Base-by-base conservation (phyloP, 148 eudicot species). In the Hydrangea macrophylla region DNA sequence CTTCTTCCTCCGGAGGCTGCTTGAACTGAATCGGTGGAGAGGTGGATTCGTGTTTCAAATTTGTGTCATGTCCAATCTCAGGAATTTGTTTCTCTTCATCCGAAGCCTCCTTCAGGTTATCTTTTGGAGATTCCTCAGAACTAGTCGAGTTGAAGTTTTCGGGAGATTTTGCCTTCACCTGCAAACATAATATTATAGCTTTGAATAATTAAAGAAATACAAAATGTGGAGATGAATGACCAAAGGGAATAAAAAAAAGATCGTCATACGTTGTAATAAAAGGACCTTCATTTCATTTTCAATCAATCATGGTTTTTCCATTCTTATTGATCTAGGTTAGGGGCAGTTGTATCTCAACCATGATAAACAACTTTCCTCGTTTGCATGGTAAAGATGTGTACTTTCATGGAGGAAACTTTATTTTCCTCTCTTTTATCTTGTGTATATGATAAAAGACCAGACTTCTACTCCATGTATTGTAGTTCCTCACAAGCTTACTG, bases 91-190 rank as follows among this genome's bases (percentile, higher is more conserved):
- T 82, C 50, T 74, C 80, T 70, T 75, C 86, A 66, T 69, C 70
- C 20, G 84, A 70, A 66, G 58, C 72, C 57, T 77, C 77, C 24
- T 68, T 62, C 1, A 35, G 44, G 48, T 65, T 30, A 70, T 82
- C 92, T 77, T 75, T 80, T 17, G 76, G 72, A 70, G 89, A 64
- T 48, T 42, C 81, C 70, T 91, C 93, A 25, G 85, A 48, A 66
- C 57, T 82, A 69, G 80, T 59, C 55, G 74, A 58, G 74, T 70
- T 57, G 31, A 75, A 48, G 80, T 61, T 76, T 64, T 85, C 85
- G 70, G 67, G 63, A 69, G 83, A 73, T 81, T 87, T 91, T 59
- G 72, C 98, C 72, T 84, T 87, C 70, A 85, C 69, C 90, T 90
- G 83, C 69, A 71, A 40, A 73, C 24, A 18, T 48, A 55, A 58